Conservation (phyloP, 2,329 filamentous ascomycete genomes). For the Helotiales sp. region DNA sequence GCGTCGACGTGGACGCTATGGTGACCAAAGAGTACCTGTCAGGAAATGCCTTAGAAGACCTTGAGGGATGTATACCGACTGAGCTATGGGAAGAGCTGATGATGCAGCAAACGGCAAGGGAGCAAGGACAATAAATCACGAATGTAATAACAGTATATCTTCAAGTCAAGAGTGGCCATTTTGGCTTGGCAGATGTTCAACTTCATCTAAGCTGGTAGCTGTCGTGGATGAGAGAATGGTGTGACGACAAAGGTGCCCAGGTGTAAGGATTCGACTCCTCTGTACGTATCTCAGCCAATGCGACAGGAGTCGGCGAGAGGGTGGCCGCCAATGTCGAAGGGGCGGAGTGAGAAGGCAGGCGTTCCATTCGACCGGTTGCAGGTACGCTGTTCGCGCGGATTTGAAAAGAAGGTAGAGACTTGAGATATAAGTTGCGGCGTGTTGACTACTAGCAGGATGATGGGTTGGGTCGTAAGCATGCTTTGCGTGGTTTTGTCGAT, state of each 20-base stretch:
- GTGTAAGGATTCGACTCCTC: constrained; percentile 3
- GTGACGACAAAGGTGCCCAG: neutral
- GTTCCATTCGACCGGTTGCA: neutral
- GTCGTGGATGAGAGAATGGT: neutral
- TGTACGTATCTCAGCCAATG: neutral
- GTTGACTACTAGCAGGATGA: neutral
- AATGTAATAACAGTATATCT: constrained; percentile 7
- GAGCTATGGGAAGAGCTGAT: neutral
- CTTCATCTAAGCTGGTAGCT: constrained; percentile 3
- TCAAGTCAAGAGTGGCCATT: constrained; percentile 7
- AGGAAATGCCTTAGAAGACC: constrained; percentile 5
- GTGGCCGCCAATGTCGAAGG: neutral
- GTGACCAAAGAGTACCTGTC: constrained; percentile 7
- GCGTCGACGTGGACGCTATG: neutral
- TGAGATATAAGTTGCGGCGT: neutral
- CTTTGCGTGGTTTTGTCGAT: neutral
- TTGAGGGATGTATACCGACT: constrained; percentile 10
- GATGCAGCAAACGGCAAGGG: constrained; percentile 5
- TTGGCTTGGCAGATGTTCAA: constrained; percentile 4
- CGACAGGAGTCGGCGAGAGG: neutral
- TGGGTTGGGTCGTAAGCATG: neutral
- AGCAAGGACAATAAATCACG: constrained; percentile 2
- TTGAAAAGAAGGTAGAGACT: neutral
- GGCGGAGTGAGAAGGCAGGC: constrained; percentile 1
- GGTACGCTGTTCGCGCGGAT: neutral